Evolutionary conservation across 805 yeast genomes (phyloP).

Genomic region (Lachancea fermentati): DNA sequence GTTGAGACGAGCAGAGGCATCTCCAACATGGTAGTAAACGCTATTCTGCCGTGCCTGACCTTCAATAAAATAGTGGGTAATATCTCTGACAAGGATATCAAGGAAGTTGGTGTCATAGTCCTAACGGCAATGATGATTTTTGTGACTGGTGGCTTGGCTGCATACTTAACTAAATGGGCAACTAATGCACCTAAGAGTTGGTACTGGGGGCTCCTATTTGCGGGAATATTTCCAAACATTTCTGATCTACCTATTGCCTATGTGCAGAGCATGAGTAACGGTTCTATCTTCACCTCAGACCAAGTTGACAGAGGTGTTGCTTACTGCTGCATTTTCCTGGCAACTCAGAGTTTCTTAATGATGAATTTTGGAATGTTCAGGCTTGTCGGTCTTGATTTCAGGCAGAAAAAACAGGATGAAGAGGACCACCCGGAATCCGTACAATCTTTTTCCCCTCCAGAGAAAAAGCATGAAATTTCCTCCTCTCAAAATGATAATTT

Average conservation of each 20-base stretch:
- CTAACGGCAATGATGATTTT: constrained; percentile 43
- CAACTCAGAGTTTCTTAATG: constrained; percentile 58
- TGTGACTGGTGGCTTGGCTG: constrained; percentile 40
- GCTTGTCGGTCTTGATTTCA: constrained; percentile 66
- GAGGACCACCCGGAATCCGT: constrained; percentile 2
- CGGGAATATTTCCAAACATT: constrained; percentile 72
- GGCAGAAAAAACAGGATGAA: constrained; percentile 25
- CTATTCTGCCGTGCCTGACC: constrained; percentile 68
- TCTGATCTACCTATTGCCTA: constrained; percentile 86
- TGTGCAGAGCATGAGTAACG: constrained; percentile 61
- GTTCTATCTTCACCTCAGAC: constrained; percentile 46
- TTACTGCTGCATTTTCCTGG: constrained; percentile 66
- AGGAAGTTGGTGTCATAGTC: constrained; percentile 60
- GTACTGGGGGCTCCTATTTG: constrained; percentile 69
- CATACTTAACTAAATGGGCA: constrained; percentile 36
- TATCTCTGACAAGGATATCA: constrained; percentile 62
- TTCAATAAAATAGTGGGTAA: constrained; percentile 67
- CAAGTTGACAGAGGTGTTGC: constrained; percentile 72
- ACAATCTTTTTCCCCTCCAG: constrained; percentile 3
- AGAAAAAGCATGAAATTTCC: constrained; percentile 6
- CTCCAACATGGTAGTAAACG: constrained; percentile 61
- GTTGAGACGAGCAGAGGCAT: constrained; percentile 66
- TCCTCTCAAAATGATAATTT: no score
- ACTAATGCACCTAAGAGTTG: constrained; percentile 66
- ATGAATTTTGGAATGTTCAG: constrained; percentile 74